These are phyloP conservation scores for Pyricularia grisea DNA, from an alignment of 2,329 filamentous ascomycete genomes.

Conservation along the genomic window DNA sequence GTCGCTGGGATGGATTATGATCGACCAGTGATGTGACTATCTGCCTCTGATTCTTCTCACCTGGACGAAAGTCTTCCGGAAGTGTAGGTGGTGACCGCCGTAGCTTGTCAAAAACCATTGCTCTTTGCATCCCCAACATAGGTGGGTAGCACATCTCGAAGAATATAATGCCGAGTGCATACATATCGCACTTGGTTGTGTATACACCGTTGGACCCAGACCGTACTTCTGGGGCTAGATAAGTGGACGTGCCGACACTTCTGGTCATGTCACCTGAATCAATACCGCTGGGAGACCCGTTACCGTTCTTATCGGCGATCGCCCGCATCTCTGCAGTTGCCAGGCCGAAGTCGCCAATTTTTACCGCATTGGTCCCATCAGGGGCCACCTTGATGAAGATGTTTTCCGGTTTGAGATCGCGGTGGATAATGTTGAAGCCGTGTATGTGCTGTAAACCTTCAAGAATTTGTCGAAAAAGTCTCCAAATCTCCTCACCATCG, in stretches of 20 bases:
- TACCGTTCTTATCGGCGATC: constrained; percentile 36
- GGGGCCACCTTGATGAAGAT: constrained; percentile 67
- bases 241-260: constrained; percentile 71
- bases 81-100: constrained; percentile 59
- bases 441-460: constrained; percentile 90
- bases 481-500: constrained; percentile 73
- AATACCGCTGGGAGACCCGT: constrained; percentile 17
- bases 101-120: constrained; percentile 55
- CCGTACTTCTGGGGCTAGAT: constrained; percentile 86
- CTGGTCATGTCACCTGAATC: constrained; percentile 58
- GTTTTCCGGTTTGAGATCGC: constrained; percentile 94
- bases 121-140: constrained; percentile 54
- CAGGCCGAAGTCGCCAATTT: constrained; percentile 93
- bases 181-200: constrained; percentile 81
- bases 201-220: constrained; percentile 69
- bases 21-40: constrained; percentile 74
- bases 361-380: constrained; percentile 78
- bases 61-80: constrained; percentile 61
- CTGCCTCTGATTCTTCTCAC: constrained; percentile 63
- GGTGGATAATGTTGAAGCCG: constrained; percentile 82
- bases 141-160: constrained; percentile 87
- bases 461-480: constrained; percentile 80
- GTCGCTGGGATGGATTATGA: constrained; percentile 74
- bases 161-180: constrained; percentile 92
- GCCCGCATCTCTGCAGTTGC: constrained; percentile 80